phyloP scores from a whole-genome alignment of 2,329 filamentous ascomycete species.

The Sporothrix variecibatus region DNA sequence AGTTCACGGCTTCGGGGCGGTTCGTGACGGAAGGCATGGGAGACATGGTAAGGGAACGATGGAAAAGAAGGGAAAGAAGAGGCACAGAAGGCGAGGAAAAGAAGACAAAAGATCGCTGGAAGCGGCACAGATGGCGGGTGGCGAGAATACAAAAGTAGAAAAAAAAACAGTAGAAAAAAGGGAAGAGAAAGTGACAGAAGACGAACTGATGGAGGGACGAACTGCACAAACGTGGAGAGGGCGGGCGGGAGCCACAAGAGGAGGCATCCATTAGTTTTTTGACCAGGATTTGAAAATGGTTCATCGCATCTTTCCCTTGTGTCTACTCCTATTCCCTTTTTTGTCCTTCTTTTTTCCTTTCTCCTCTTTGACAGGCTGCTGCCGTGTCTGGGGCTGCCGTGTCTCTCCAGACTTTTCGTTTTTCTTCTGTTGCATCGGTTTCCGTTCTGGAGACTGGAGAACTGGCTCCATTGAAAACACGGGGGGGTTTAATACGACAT shows the following conservation, averaged over 20 bases:
- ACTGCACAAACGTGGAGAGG: neutral
- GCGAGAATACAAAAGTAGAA: neutral
- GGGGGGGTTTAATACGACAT: slow-evolving; percentile 1
- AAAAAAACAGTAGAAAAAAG: neutral
- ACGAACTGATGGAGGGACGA: neutral
- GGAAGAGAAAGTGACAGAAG: neutral
- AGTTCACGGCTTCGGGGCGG: neutral
- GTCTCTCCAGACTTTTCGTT: neutral
- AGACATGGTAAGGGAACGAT: neutral
- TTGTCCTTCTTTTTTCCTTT: neutral
- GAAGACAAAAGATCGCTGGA: neutral
- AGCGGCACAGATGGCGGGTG: neutral
- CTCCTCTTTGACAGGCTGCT: too few relatives aligned
- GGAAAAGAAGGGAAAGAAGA: neutral
- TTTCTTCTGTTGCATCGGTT: slow-evolving; percentile 1
- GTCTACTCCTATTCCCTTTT: neutral
- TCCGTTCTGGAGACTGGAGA: neutral
- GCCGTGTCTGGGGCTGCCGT: slow-evolving; percentile 7
- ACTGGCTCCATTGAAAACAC: neutral
- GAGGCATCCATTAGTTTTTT: neutral
- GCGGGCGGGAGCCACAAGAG: neutral
- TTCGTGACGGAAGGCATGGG: slow-evolving; percentile 4
- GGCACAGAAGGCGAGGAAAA: neutral
- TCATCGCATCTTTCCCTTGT: slow-evolving; percentile 16
- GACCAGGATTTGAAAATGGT: slow-evolving; percentile 11